These are phyloP conservation scores for Suillus americanus DNA, from an alignment of 768 basidiomycete species.

Conservation along the genomic window DNA sequence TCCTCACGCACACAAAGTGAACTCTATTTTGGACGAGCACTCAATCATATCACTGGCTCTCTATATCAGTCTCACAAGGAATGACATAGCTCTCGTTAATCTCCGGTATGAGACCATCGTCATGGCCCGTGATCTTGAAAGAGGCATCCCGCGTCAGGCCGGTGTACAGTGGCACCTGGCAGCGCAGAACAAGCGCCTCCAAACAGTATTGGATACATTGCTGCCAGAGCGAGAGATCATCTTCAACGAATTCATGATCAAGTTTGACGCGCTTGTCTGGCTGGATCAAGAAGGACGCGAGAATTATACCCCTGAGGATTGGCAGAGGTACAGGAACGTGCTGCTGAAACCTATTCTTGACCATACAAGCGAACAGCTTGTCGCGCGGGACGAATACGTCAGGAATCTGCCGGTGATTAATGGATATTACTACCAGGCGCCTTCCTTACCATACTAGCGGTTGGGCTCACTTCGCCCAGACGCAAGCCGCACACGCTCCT, in stretches of 20 bases:
- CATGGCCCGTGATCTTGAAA: not conserved
- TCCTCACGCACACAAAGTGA: not conserved
- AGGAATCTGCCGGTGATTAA: not conserved
- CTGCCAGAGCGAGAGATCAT: conserved; percentile 13
- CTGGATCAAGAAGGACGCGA: conserved; percentile 6
- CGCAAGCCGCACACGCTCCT: not conserved
- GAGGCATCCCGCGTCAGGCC: not conserved
- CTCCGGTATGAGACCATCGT: not conserved
- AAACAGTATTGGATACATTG: conserved; percentile 5
- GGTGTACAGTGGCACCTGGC: not conserved
- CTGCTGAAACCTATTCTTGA: conserved; percentile 1
- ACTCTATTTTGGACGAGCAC: not conserved
- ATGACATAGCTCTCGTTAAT: conserved; percentile 2
- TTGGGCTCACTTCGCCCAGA: too few species aligned
- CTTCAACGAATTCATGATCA: conserved; percentile 14
- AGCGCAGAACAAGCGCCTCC: not conserved
- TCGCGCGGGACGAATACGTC: not conserved
- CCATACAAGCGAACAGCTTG: not conserved
- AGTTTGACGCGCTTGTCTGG: conserved; percentile 22
- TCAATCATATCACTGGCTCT: not conserved
- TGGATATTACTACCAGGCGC: not conserved
- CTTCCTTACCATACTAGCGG: not conserved
- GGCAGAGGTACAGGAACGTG: conserved; percentile 9
- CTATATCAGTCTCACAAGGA: not conserved
- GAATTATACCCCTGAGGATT: not conserved